Evolutionary conservation across 148 eudicot species (phyloP).

Genomic region (Camellia sinensis): DNA sequence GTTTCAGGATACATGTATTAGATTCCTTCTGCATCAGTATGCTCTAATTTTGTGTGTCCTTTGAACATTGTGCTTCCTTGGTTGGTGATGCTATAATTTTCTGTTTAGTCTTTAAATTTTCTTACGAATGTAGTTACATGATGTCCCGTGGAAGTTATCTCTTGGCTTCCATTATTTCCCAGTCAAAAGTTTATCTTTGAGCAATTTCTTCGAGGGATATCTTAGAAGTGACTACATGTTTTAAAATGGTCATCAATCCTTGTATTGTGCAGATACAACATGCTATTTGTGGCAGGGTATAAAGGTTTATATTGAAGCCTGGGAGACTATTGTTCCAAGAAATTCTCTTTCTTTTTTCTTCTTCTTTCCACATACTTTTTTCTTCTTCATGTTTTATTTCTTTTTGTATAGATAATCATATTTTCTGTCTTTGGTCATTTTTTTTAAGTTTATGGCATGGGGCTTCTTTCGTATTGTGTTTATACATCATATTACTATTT

Average conservation of each 20-base stretch:
- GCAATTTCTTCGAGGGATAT: not conserved
- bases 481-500: not conserved
- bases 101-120: not conserved
- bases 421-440: not conserved
- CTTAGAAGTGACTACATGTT: not conserved
- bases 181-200: not conserved
- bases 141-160: not conserved
- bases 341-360: not conserved
- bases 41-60: not conserved
- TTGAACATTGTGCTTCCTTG: not conserved
- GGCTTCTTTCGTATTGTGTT: not conserved
- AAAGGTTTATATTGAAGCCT: not conserved
- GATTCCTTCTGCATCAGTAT: not conserved
- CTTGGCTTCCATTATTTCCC: not conserved
- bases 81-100: not conserved
- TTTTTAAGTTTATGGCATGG: not conserved
- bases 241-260: not conserved
- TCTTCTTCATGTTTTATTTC: not conserved
- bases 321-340: not conserved
- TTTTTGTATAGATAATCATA: not conserved
- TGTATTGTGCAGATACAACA: not conserved
- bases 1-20: not conserved
- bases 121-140: not conserved
- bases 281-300: constrained; percentile 1
- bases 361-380: not conserved